Conservation (phyloP, 148 eudicot species). For the Pharnaceum exiguum region DNA sequence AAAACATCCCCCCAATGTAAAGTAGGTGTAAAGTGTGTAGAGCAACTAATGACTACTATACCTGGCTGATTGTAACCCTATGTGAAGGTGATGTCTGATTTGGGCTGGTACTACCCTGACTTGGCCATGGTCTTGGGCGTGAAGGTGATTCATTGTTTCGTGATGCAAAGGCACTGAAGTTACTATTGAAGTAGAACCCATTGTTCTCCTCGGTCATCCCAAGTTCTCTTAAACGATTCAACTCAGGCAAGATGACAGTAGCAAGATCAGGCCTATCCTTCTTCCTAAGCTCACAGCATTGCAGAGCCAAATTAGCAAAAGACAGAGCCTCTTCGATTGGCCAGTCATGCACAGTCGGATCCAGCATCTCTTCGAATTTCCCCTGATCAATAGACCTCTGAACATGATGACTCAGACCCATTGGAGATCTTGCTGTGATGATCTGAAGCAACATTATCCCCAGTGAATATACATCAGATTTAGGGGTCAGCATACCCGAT, state of each 20-base stretch:
- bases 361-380: slow-evolving; percentile 45
- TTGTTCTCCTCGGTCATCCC: slow-evolving; percentile 18
- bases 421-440: slow-evolving; percentile 69
- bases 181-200: slow-evolving; percentile 6
- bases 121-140: slow-evolving; percentile 3
- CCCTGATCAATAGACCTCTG: slow-evolving; percentile 46
- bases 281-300: slow-evolving; percentile 71
- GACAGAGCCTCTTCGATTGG: slow-evolving; percentile 56
- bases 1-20: too few species aligned
- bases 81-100: slow-evolving; percentile 6
- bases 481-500: slow-evolving; percentile 65
- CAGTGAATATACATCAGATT: slow-evolving; percentile 74
- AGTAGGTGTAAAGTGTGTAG: not conserved
- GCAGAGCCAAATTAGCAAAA: slow-evolving; percentile 51
- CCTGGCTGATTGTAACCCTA: slow-evolving; percentile 16
- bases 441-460: slow-evolving; percentile 72
- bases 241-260: slow-evolving; percentile 54
- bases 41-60: slow-evolving; percentile 4
- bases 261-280: slow-evolving; percentile 75
- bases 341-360: slow-evolving; percentile 60
- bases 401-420: slow-evolving; percentile 72
- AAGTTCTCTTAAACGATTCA: slow-evolving; percentile 36
- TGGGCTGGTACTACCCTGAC: slow-evolving; percentile 4
- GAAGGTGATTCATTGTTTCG: not conserved
- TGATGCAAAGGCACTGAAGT: slow-evolving; percentile 1